Conservation (phyloP, 495 filamentous ascomycete genomes). For the Stereocaulon alpinum region DNA sequence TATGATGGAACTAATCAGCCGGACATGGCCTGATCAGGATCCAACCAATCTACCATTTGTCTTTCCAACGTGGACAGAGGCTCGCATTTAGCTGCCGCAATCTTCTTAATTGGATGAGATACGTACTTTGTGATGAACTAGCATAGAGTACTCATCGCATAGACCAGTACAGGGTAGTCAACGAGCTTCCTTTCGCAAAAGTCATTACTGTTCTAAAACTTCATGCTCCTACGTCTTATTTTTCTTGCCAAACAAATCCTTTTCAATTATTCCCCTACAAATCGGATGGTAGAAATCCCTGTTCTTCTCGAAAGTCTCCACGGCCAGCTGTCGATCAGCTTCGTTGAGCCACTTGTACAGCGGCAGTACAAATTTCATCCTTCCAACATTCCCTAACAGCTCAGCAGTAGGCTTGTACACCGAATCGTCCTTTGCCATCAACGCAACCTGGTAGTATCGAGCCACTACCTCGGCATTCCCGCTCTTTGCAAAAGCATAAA, state of each 20-base stretch:
- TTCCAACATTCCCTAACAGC: slow-evolving; percentile 68
- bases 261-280: slow-evolving; percentile 70
- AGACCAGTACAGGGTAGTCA: no score
- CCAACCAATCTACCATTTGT: slow-evolving; percentile 43
- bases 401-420: slow-evolving; percentile 60
- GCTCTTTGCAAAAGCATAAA: slow-evolving; percentile 57
- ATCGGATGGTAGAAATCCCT: slow-evolving; percentile 94
- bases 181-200: no score
- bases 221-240: slow-evolving; percentile 11
- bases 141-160: no score
- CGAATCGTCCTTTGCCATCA: slow-evolving; percentile 57
- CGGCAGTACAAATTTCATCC: slow-evolving; percentile 95
- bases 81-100: background rate
- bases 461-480: slow-evolving; percentile 78
- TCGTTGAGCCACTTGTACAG: slow-evolving; percentile 65
- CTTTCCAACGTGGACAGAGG: slow-evolving; percentile 39
- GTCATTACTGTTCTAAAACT: no score
- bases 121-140: no score
- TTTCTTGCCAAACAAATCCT: slow-evolving; percentile 56
- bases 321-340: slow-evolving; percentile 60
- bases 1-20: slow-evolving; percentile 41
- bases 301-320: slow-evolving; percentile 76
- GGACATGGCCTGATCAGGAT: slow-evolving; percentile 49
- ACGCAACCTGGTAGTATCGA: slow-evolving; percentile 65
- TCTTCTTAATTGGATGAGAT: background rate